Conservation (phyloP, 768 basidiomycete genomes). For the Nidularia sp. region DNA sequence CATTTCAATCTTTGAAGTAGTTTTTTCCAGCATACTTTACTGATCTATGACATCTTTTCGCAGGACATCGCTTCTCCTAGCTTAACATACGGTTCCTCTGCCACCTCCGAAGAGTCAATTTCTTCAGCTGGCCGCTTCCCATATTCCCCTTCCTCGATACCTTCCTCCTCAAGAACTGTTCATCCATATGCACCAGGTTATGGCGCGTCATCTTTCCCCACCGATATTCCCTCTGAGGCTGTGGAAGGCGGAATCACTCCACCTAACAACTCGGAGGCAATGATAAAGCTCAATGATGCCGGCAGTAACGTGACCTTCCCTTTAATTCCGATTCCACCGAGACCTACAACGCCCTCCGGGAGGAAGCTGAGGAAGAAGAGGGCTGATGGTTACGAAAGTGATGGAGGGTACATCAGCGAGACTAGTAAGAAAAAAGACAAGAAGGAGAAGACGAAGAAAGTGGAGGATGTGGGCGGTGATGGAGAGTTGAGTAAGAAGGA, state of each 20-base stretch:
- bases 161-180: not conserved
- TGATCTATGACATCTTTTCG: not conserved
- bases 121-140: not conserved
- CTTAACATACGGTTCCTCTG: conserved; percentile 27
- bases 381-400: conserved; percentile 48
- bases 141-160: not conserved
- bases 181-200: not conserved
- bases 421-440: conserved; percentile 20
- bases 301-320: conserved; percentile 15
- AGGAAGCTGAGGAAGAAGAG: conserved; percentile 40
- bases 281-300: conserved; percentile 1
- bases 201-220: not conserved
- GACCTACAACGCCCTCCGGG: conserved; percentile 19
- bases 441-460: conserved; percentile 15
- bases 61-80: conserved; percentile 22
- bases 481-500: conserved; percentile 23
- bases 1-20: not conserved
- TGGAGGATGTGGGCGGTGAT: conserved; percentile 10
- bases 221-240: not conserved
- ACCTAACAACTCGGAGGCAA: not conserved
- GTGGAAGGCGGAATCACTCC: not conserved
- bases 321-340: conserved; percentile 9
- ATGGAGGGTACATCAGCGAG: conserved; percentile 48
- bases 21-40: too few species aligned
- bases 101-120: conserved; percentile 23